These are phyloP conservation scores for Diaporthe ilicicola DNA, from an alignment of 2,329 filamentous ascomycete genomes.

Conservation along the genomic window DNA sequence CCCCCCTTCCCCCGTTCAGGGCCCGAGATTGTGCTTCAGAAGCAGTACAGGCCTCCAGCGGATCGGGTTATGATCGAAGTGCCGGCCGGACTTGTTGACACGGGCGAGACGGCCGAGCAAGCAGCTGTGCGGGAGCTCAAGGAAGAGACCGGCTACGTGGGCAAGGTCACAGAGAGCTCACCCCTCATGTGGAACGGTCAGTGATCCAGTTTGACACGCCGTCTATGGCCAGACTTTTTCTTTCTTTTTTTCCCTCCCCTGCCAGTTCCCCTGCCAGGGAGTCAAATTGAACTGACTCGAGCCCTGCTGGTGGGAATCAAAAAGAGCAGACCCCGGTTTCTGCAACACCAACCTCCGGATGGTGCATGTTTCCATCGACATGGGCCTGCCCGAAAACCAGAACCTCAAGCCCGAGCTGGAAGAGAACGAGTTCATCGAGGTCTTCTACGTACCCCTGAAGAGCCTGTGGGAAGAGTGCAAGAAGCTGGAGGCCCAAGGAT, in stretches of 20 bases:
- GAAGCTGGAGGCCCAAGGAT: slow-evolving; percentile 73
- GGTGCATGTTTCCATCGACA: slow-evolving; percentile 78
- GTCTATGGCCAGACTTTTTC: too few species aligned
- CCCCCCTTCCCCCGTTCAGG: slow-evolving; percentile 39
- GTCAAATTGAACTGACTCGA: not conserved
- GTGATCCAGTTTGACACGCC: slow-evolving; percentile 10
- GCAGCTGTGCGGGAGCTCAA: slow-evolving; percentile 70
- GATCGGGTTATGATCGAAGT: slow-evolving; percentile 69
- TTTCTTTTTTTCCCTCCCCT: too few species aligned
- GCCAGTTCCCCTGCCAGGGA: not conserved
- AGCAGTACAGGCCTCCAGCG: slow-evolving; percentile 72
- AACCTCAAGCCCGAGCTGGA: slow-evolving; percentile 75
- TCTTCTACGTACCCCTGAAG: slow-evolving; percentile 73
- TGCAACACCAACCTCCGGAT: slow-evolving; percentile 74
- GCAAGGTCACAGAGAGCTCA: slow-evolving; percentile 62
- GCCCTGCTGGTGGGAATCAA: not conserved
- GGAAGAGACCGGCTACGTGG: slow-evolving; percentile 74
- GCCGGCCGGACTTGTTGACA: slow-evolving; percentile 71
- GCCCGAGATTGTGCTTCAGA: slow-evolving; percentile 69
- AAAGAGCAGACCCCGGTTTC: slow-evolving; percentile 63
- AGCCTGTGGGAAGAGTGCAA: slow-evolving; percentile 73
- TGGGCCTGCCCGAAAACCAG: slow-evolving; percentile 73
- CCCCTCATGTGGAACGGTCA: slow-evolving; percentile 71
- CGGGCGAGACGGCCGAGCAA: slow-evolving; percentile 67
- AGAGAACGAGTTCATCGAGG: slow-evolving; percentile 84